Percentiles rank a stretch among this genome's conserved stretches.
phyloP scores from a whole-genome alignment of 2,329 filamentous ascomycete genomes.

The Orbilia quercus region DNA sequence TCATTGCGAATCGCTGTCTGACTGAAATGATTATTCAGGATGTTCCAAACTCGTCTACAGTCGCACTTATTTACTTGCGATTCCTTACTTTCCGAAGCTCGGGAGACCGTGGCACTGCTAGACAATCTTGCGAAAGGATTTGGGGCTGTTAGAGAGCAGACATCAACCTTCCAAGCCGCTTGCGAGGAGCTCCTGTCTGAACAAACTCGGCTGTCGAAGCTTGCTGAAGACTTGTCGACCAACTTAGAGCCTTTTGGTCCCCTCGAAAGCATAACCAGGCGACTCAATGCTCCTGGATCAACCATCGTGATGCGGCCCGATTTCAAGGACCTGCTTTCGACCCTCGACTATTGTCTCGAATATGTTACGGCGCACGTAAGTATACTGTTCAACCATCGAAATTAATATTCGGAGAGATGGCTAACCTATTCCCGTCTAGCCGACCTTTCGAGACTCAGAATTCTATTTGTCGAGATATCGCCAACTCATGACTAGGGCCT shows the following conservation, averaged over 20 bases:
- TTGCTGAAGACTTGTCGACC: slow-evolving; percentile 85
- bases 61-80: slow-evolving; percentile 73
- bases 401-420: too few relatives aligned
- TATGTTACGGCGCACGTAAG: slow-evolving; percentile 90
- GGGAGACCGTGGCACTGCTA: slow-evolving; percentile 78
- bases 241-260: slow-evolving; percentile 96
- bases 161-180: slow-evolving; percentile 89
- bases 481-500: slow-evolving; percentile 68
- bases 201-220: slow-evolving; percentile 78
- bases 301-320: slow-evolving; percentile 85
- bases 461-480: slow-evolving; percentile 63
- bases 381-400: background rate
- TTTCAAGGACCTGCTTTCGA: slow-evolving; percentile 87
- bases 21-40: slow-evolving; percentile 64
- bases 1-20: background rate
- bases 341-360: slow-evolving; percentile 87
- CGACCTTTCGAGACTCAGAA: slow-evolving; percentile 62
- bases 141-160: slow-evolving; percentile 86
- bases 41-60: slow-evolving; percentile 79
- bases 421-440: slow-evolving; percentile 15
- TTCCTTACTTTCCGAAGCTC: slow-evolving; percentile 79
- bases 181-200: slow-evolving; percentile 88
- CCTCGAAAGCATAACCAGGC: slow-evolving; percentile 86
- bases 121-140: slow-evolving; percentile 86
- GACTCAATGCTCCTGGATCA: slow-evolving; percentile 91